Evolutionary conservation across 2,329 filamentous ascomycete species (phyloP), one percentile per base, ranked within the genome.

Genomic region (Apiospora kogelbergensis): DNA sequence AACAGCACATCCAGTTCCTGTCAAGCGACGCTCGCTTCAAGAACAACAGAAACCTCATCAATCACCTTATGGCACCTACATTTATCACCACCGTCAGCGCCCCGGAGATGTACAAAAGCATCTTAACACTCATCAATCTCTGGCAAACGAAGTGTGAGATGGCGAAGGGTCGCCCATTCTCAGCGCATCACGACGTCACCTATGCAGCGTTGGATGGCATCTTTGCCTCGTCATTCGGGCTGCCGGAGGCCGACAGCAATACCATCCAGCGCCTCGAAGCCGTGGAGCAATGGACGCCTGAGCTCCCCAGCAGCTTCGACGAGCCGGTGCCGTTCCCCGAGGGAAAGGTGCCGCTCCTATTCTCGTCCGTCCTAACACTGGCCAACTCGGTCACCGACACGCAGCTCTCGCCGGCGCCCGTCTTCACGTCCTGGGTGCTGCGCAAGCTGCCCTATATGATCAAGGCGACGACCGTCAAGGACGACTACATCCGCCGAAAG

Each of bases 241-340:
- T 68, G 7, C 66, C 57, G 13, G 63, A 67, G 41, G 67, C 42
- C 13, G 68, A 69, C 71, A 22, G 74, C 24, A 67, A 40, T 11
- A 53, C 57, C 15, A 64, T 67, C 30, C 46, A 24, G 9, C 42
- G 72, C 5, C 70, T 78, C 9, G 70, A 73, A 13, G 69, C 70
- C 10, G 68, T 74, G n/a, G 65, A 69, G 37, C 22, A 46, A n/a
- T 72, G 68, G 37, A 24, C 22, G 6, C 26, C 33, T 3, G 37
- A 40, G 6, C 2, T 70, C 1, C 30, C 70, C 4, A 20, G 42
- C 11, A 44, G 70, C 30, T 22, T 24, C 7, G 72, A 77, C 48
- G 66, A 73, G 30, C 74, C 75, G 7, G 68, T 78, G 33, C 26
- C 57, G 7, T 66, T 78, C 11, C 75, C 76, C 9, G 67, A 73